These are phyloP conservation scores for Plasmodium vinckei DNA, from an alignment of 169 alveolate genomes.

Conservation along the genomic window DNA sequence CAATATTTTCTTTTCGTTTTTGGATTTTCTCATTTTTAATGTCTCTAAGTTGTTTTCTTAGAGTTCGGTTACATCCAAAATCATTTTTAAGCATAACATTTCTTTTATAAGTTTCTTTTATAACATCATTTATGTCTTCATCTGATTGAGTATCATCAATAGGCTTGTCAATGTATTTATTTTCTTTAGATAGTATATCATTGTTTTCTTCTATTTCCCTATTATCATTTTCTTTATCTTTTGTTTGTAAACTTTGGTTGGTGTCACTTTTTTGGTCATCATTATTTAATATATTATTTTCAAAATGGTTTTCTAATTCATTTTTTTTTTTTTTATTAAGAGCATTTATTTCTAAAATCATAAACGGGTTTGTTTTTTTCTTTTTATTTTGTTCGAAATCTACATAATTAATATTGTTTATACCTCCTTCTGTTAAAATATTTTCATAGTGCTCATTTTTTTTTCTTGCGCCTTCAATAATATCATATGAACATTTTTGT, in stretches of 20 bases:
- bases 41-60: conserved; percentile 52
- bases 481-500: conserved; percentile 82
- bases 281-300: too few species aligned
- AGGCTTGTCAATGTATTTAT: too few species aligned
- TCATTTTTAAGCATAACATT: conserved; percentile 30
- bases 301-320: not conserved
- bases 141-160: not conserved
- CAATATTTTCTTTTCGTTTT: conserved; percentile 18
- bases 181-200: too few species aligned
- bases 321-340: conserved; percentile 8
- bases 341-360: conserved; percentile 41
- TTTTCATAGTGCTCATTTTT: conserved; percentile 80
- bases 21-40: conserved; percentile 34
- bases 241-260: not conserved
- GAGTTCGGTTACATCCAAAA: conserved; percentile 26
- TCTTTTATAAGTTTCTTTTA: conserved; percentile 37
- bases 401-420: conserved; percentile 37
- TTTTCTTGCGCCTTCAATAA: conserved; percentile 84
- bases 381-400: conserved; percentile 50
- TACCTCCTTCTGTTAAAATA: conserved; percentile 41
- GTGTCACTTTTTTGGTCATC: too few species aligned
- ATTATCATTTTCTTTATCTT: too few species aligned
- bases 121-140: conserved; percentile 47
- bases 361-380: conserved; percentile 46
- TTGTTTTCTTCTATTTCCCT: not conserved